Conservation (phyloP, 257 asterid species). For the Coffea canephora region DNA sequence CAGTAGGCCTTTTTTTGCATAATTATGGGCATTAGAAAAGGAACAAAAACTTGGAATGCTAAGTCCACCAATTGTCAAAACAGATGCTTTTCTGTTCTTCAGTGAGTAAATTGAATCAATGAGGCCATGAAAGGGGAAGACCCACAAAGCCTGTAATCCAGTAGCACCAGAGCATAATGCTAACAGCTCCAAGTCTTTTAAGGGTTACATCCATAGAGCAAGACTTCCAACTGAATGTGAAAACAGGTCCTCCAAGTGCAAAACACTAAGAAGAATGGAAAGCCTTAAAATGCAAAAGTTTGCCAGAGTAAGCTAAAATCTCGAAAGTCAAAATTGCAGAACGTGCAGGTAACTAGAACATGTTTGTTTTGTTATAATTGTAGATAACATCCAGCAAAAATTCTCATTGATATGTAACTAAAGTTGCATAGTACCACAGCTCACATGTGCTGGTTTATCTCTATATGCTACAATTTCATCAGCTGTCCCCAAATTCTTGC, state of each 20-base stretch:
- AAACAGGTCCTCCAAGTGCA: neutral
- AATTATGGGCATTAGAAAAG: neutral
- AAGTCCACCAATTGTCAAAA: neutral
- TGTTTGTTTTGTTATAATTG: neutral
- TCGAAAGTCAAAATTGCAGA: neutral
- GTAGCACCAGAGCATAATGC: neutral
- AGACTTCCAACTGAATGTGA: neutral
- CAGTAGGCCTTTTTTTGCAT: neutral
- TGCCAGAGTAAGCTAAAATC: neutral
- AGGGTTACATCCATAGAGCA: neutral
- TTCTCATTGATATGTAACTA: neutral
- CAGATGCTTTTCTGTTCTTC: neutral
- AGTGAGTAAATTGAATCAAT: neutral
- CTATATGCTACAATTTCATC: neutral
- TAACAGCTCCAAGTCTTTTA: neutral
- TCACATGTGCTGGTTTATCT: neutral
- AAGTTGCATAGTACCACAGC: neutral
- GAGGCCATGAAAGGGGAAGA: neutral
- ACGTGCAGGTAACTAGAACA: neutral
- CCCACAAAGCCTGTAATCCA: neutral
- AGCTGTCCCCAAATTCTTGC: neutral
- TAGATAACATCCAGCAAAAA: neutral
- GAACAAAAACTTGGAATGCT: neutral
- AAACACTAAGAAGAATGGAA: neutral
- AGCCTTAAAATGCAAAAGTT: neutral